These are phyloP conservation scores for Avena atlantica DNA, from an alignment of 176 grass and related monocot species.

Conservation along the genomic window DNA sequence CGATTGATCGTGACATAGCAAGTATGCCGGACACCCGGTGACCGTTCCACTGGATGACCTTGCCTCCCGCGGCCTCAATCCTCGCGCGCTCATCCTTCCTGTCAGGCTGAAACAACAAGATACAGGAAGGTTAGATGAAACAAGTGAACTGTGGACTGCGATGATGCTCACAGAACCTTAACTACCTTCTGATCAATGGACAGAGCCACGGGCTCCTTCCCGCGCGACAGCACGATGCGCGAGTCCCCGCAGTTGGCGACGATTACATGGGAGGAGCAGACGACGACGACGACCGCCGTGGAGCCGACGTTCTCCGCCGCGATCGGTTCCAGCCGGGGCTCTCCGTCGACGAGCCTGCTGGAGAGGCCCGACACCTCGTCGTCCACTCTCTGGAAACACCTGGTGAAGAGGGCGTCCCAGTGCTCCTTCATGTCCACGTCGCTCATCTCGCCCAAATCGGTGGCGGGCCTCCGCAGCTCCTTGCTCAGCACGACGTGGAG, in stretches of 20 bases:
- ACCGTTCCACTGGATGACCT: slow-evolving; percentile 77
- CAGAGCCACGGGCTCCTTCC: slow-evolving; percentile 59
- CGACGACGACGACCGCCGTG: slow-evolving; percentile 55
- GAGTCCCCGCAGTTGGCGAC: slow-evolving; percentile 80
- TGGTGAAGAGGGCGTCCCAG: slow-evolving; percentile 63
- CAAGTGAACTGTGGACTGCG: background rate
- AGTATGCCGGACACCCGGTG: slow-evolving; percentile 77
- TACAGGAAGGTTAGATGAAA: background rate
- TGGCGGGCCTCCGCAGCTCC: slow-evolving; percentile 38
- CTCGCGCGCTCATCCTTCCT: slow-evolving; percentile 67
- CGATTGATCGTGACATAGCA: slow-evolving; percentile 79
- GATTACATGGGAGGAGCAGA: slow-evolving; percentile 70
- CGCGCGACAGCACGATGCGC: slow-evolving; percentile 61
- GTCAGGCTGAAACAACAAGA: slow-evolving; percentile 61
- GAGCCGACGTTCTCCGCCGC: slow-evolving; percentile 70
- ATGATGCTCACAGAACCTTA: background rate
- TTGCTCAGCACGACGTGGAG: slow-evolving; percentile 53
- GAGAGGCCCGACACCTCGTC: slow-evolving; percentile 63
- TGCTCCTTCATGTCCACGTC: slow-evolving; percentile 62
- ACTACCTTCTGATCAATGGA: slow-evolving; percentile 84
- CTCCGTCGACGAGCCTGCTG: slow-evolving; percentile 30
- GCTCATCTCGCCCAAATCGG: slow-evolving; percentile 15
- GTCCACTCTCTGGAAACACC: slow-evolving; percentile 66
- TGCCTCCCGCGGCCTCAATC: slow-evolving; percentile 70
- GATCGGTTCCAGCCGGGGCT: slow-evolving; percentile 32